A percentile compares a stretch with the other conserved stretches of the same genome.
These are phyloP conservation scores for Prosopis cineraria DNA, from an alignment of 306 rosid genomes.

Conservation along the genomic window DNA sequence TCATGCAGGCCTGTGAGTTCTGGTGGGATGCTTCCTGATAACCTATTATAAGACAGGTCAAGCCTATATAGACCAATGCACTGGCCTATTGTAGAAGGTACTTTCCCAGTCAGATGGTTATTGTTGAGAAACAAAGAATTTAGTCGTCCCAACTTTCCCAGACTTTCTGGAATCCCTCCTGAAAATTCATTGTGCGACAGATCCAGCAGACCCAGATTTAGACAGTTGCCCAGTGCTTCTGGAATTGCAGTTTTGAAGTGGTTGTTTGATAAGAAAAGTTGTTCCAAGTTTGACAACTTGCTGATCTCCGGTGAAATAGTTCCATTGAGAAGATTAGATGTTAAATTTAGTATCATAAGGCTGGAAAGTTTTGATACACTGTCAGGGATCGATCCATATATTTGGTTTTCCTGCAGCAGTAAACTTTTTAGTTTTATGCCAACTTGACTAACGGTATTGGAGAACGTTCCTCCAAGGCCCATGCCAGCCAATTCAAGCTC, in stretches of 20 bases:
- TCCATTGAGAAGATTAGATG: constrained; percentile 63
- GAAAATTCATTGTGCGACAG: constrained; percentile 58
- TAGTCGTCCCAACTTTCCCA: constrained; percentile 50
- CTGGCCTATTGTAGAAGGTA: constrained; percentile 57
- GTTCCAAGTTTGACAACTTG: constrained; percentile 45
- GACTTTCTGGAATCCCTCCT: constrained; percentile 55
- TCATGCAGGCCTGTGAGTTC: constrained; percentile 53
- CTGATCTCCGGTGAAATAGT: constrained; percentile 49
- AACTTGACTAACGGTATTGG: constrained; percentile 42
- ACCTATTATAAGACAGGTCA: constrained; percentile 64
- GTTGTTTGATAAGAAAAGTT: constrained; percentile 63
- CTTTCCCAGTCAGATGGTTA: constrained; percentile 58
- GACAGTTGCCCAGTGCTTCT: constrained; percentile 39
- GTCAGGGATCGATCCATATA: constrained; percentile 65
- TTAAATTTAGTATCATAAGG: constrained; percentile 51
- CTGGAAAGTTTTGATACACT: constrained; percentile 48
- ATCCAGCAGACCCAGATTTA: constrained; percentile 58
- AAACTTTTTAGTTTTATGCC: constrained; percentile 31
- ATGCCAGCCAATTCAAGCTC: constrained; percentile 78
- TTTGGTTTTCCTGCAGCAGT: constrained; percentile 56
- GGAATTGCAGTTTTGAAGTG: constrained; percentile 49
- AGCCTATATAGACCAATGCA: constrained; percentile 59
- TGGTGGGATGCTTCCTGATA: constrained; percentile 60
- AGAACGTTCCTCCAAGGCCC: constrained; percentile 61
- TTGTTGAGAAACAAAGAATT: constrained; percentile 65